Evolutionary conservation across 805 yeast species (phyloP), one percentile per base, ranked within the genome.

Genomic region (Yamadazyma kitorensis): DNA sequence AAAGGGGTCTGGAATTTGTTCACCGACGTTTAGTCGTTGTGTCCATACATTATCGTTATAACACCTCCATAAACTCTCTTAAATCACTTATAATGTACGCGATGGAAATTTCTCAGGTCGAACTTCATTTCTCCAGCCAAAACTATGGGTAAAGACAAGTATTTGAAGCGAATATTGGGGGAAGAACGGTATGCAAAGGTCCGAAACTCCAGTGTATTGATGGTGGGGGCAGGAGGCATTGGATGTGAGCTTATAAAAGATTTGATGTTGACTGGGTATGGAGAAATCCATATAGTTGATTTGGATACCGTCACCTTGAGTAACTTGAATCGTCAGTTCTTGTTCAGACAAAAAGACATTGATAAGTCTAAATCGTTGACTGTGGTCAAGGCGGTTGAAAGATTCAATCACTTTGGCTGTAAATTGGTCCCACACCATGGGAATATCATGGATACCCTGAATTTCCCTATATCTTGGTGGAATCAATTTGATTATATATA

Each of bases 201-300:
- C 26, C 48, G 52, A 10, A 30, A 41, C 22, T 9, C 84, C 5
- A 81, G 76, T 42, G 86, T 88, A 10, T 62, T 89, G 18, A 64
- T 89, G 60, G 94, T 89, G 2, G 98, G 98, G 4, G 95, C 97
- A 1, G 98, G 98, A 19, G 98, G 98, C 5, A 88, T 89, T 44
- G 98, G 98, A 2, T 89, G 96, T 55, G 98, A 89, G 56, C 63
- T 89, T 28, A 64, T 89, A 38, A 89, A 89, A 53, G 83, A 89
- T 52, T 64, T 89, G 31, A 77, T 86, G 4, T 60, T 87, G 43
- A 69, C 85, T 56, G 89, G 93, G 6, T 82, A 82, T 45, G 93
- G 93, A 3, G 94, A 86, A 50, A 81, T 89, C 37, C 95, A 87
- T 53, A 73, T 89, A 19, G 89, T 89, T n/a, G 99, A 93, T 61